Conservation (phyloP, 768 basidiomycete species). For the Xerocomellus intermedius region DNA sequence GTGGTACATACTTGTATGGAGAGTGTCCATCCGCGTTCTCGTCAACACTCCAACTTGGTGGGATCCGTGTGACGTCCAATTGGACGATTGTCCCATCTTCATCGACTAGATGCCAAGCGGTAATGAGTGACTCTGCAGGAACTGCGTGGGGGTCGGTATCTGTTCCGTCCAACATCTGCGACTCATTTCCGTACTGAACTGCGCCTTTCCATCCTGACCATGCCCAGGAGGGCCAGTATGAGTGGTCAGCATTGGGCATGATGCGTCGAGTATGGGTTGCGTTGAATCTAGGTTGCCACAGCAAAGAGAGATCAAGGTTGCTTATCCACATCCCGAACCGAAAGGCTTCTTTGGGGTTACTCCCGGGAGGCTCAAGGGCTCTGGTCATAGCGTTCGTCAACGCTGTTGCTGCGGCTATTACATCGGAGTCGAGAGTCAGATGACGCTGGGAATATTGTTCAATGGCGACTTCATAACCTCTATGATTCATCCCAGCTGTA, state of each 20-base stretch:
- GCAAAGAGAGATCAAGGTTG: slow-evolving; percentile 13
- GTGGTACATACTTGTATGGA: slow-evolving; percentile 1
- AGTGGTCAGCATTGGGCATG: neutral
- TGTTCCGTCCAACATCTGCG: neutral
- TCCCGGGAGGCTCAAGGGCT: neutral
- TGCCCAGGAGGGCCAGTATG: slow-evolving; percentile 25
- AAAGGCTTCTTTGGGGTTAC: neutral
- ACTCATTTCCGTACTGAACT: slow-evolving; percentile 4
- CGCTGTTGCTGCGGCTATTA: slow-evolving; percentile 9
- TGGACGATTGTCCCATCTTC: slow-evolving; percentile 7
- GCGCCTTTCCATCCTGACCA: slow-evolving; percentile 28
- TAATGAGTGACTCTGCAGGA: slow-evolving; percentile 20
- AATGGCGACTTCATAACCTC: slow-evolving; percentile 7
- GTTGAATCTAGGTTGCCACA: slow-evolving; percentile 24
- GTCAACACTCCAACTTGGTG: neutral
- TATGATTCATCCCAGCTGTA: neutral
- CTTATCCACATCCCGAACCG: neutral
- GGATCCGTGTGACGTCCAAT: slow-evolving; percentile 8
- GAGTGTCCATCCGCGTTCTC: neutral
- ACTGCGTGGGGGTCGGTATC: neutral
- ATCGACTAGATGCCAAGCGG: slow-evolving; percentile 17
- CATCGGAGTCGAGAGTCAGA: slow-evolving; percentile 14
- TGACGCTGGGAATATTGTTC: slow-evolving; percentile 14
- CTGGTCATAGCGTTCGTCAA: slow-evolving; percentile 4
- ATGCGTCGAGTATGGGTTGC: slow-evolving; percentile 8